Evolutionary conservation across 2,329 filamentous ascomycete species (phyloP).

Genomic region (Diaporthe citriasiana): DNA sequence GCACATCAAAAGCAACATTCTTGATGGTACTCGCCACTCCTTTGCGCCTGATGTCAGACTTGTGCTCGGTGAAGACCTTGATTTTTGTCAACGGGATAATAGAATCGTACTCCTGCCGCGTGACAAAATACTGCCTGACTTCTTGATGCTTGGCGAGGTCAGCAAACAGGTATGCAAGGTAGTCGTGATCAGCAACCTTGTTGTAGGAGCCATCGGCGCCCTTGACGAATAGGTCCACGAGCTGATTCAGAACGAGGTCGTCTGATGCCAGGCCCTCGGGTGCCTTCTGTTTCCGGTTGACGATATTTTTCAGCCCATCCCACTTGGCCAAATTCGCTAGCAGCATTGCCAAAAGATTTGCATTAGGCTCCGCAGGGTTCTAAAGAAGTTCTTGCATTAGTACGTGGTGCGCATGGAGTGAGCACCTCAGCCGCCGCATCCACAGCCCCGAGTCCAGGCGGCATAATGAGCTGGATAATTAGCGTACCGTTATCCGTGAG

Average conservation of each 20-base stretch:
- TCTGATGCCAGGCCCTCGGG: conserved; percentile 81
- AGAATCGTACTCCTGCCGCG: conserved; percentile 80
- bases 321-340: conserved; percentile 92
- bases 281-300: conserved; percentile 76
- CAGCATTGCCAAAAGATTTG: conserved; percentile 90
- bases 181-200: conserved; percentile 88
- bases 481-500: conserved; percentile 78
- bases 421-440: not conserved
- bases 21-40: conserved; percentile 98
- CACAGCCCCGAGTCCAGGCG: conserved; percentile 22
- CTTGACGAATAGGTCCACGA: conserved; percentile 97
- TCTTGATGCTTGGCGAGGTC: conserved; percentile 88
- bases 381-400: conserved; percentile 43
- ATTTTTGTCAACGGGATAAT: conserved; percentile 94
- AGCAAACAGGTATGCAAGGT: conserved; percentile 93
- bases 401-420: conserved; percentile 25
- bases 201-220: conserved; percentile 88
- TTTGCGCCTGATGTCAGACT: conserved; percentile 84
- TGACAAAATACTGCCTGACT: conserved; percentile 81
- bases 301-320: conserved; percentile 77
- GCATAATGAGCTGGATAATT: not conserved
- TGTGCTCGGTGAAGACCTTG: conserved; percentile 93
- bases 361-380: conserved; percentile 81
- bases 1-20: conserved; percentile 88
- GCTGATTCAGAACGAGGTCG: conserved; percentile 84